Evolutionary conservation across 495 filamentous ascomycete species (phyloP).

Genomic region (Aspergillus conjunctus): DNA sequence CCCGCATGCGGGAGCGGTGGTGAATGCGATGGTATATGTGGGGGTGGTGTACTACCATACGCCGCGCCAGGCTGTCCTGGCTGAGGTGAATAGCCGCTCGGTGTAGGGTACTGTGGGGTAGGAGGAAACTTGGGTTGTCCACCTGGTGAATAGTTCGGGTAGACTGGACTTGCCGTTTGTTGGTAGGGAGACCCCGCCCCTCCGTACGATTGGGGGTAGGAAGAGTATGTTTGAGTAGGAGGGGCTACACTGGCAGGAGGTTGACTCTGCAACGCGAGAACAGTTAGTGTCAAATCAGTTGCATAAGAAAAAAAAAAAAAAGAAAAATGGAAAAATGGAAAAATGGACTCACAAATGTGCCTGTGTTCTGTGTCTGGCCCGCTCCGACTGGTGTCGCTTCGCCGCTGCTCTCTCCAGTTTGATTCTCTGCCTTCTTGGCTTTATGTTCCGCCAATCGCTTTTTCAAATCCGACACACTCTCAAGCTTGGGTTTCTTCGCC

Average conservation of each 20-base stretch:
- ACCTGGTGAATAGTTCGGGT: conserved; percentile 40
- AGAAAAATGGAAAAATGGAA: conserved; percentile 16
- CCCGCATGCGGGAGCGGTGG: conserved; percentile 43
- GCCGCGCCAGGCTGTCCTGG: conserved; percentile 28
- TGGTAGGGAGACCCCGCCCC: conserved; percentile 43
- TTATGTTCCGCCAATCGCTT: conserved; percentile 80
- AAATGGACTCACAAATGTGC: conserved; percentile 53
- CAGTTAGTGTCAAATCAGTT: conserved; percentile 17
- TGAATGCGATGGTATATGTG: conserved; percentile 37
- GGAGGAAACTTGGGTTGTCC: conserved; percentile 37
- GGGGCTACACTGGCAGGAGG: conserved; percentile 30
- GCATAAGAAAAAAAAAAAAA: conserved; percentile 11
- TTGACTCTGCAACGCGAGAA: conserved; percentile 26
- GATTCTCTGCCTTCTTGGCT: conserved; percentile 65
- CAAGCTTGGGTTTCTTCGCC: conserved; percentile 79
- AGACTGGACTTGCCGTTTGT: conserved; percentile 46
- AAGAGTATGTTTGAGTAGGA: conserved; percentile 34
- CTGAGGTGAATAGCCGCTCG: conserved; percentile 48
- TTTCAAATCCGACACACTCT: conserved; percentile 75
- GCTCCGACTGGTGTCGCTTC: conserved; percentile 60
- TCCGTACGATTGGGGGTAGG: conserved; percentile 44
- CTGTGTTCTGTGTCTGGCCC: conserved; percentile 55
- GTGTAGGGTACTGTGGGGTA: conserved; percentile 35
- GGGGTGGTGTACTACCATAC: conserved; percentile 34
- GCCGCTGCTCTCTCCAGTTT: conserved; percentile 58